These are phyloP conservation scores for Monosporascus sp. DNA, from an alignment of 2,329 filamentous ascomycete genomes.

Conservation along the genomic window DNA sequence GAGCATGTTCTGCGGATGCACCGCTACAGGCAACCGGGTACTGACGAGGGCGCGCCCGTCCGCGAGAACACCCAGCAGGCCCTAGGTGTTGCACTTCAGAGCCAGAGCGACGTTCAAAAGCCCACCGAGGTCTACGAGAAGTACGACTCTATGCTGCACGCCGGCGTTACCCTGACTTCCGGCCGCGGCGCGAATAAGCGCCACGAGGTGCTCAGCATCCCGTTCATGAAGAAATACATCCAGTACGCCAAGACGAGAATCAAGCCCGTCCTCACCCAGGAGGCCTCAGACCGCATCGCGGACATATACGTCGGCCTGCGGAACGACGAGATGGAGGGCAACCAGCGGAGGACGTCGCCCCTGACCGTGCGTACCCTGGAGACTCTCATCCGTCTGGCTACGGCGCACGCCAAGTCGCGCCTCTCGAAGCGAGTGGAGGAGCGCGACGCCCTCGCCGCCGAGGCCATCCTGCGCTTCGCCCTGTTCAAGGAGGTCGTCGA, in stretches of 20 bases:
- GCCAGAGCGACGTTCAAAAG: slow-evolving; percentile 64
- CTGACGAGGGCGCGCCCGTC: slow-evolving; percentile 90
- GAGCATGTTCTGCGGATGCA: slow-evolving; percentile 98
- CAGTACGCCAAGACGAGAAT: slow-evolving; percentile 93
- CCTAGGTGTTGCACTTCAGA: slow-evolving; percentile 80
- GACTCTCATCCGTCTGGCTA: slow-evolving; percentile 95
- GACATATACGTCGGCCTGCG: slow-evolving; percentile 86
- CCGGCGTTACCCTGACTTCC: slow-evolving; percentile 73
- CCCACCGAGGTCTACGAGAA: slow-evolving; percentile 93
- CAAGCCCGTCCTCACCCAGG: slow-evolving; percentile 85
- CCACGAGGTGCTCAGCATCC: slow-evolving; percentile 86
- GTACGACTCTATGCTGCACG: slow-evolving; percentile 92
- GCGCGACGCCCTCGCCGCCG: slow-evolving; percentile 79
- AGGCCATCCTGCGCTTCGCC: slow-evolving; percentile 86
- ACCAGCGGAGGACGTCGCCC: slow-evolving; percentile 86
- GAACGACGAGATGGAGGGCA: slow-evolving; percentile 93
- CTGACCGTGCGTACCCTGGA: slow-evolving; percentile 97
- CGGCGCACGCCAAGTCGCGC: slow-evolving; percentile 88
- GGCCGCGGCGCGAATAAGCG: slow-evolving; percentile 70
- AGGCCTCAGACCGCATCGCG: slow-evolving; percentile 86
- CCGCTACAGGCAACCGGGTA: slow-evolving; percentile 84
- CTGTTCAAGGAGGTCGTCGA: slow-evolving; percentile 93
- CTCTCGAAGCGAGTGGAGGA: slow-evolving; percentile 86
- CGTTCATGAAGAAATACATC: slow-evolving; percentile 99
- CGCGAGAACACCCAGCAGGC: slow-evolving; percentile 81